A percentile compares a stretch with the other conserved stretches of the same genome.
These are phyloP conservation scores for Chaetomium strumarium DNA, from an alignment of 2,329 filamentous ascomycete species.

Conservation along the genomic window DNA sequence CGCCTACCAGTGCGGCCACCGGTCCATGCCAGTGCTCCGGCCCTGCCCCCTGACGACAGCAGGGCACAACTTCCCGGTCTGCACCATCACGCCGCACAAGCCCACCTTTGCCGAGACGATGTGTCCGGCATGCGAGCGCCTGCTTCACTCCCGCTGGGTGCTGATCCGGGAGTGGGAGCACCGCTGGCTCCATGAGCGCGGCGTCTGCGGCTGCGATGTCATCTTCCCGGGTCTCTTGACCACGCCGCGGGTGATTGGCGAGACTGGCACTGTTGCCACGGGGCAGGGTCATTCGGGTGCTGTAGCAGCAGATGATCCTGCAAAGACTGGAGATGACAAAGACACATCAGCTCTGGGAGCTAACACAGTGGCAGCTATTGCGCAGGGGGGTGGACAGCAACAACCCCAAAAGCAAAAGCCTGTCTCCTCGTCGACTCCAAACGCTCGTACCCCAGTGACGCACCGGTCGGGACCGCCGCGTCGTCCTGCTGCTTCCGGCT, in stretches of 20 bases:
- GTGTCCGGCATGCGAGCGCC: constrained; percentile 35
- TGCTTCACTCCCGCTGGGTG: constrained; percentile 35
- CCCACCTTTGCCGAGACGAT: constrained; percentile 31
- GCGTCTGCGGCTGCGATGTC: constrained; percentile 35
- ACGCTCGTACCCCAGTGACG: too few relatives aligned
- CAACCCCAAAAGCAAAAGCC: too few relatives aligned
- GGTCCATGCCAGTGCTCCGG: constrained; percentile 34
- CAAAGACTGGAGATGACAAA: not conserved
- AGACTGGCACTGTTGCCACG: not conserved
- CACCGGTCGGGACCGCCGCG: too few relatives aligned
- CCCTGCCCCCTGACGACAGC: constrained; percentile 40
- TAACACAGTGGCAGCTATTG: not conserved
- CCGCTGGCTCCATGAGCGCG: constrained; percentile 41
- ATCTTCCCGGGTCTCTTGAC: constrained; percentile 32
- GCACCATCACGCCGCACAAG: constrained; percentile 27
- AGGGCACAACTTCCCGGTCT: constrained; percentile 32
- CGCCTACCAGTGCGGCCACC: constrained; percentile 44
- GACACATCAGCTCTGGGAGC: not conserved
- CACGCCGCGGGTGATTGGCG: constrained; percentile 28
- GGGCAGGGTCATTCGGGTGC: not conserved
- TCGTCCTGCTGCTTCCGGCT: too few relatives aligned
- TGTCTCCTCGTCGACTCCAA: too few relatives aligned
- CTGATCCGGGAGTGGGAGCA: constrained; percentile 39
- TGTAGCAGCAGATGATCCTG: not conserved
- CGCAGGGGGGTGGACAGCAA: not conserved